Percentiles rank a stretch among this genome's conserved stretches.
phyloP scores from a whole-genome alignment of 345 rosid genomes.

The Bretschneidera sinensis region DNA sequence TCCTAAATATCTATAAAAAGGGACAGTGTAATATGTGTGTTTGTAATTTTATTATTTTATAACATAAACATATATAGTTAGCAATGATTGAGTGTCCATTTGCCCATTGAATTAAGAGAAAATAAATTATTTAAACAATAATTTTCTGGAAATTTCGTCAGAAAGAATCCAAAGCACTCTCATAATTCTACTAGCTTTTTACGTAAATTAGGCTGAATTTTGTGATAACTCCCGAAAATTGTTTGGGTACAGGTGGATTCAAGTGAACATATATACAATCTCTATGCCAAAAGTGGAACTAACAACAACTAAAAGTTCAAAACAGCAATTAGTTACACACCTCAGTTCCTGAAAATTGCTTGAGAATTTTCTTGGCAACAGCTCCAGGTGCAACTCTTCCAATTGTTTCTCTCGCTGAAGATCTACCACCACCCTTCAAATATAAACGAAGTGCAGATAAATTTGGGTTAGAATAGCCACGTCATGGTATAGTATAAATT shows the following conservation, averaged over 20 bases:
- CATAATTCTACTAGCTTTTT: too few relatives aligned
- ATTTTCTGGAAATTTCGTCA: too few relatives aligned
- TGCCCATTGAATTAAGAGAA: too few relatives aligned
- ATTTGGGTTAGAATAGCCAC: background rate
- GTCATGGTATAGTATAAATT: too few relatives aligned
- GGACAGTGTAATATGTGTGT: background rate
- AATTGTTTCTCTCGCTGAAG: constrained; percentile 97
- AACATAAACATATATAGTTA: background rate
- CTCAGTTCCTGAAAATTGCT: constrained; percentile 76
- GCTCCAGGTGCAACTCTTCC: constrained; percentile 99
- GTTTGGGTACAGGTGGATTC: too few relatives aligned
- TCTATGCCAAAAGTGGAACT: background rate
- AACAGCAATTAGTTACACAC: constrained; percentile 30
- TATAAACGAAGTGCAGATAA: constrained; percentile 20
- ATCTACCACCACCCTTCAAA: constrained; percentile 93
- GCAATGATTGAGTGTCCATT: too few relatives aligned
- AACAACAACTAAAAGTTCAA: background rate
- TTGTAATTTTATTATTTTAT: background rate
- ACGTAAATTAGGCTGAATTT: too few relatives aligned
- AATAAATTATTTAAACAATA: too few relatives aligned
- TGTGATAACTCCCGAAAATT: too few relatives aligned
- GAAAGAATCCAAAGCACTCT: too few relatives aligned
- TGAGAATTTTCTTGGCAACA: constrained; percentile 91
- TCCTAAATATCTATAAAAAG: too few relatives aligned
- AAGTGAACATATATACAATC: too few relatives aligned